phyloP scores from a whole-genome alignment of 1,284 basidiomycete genomes.

The Rhodotorula mucilaginosa region DNA sequence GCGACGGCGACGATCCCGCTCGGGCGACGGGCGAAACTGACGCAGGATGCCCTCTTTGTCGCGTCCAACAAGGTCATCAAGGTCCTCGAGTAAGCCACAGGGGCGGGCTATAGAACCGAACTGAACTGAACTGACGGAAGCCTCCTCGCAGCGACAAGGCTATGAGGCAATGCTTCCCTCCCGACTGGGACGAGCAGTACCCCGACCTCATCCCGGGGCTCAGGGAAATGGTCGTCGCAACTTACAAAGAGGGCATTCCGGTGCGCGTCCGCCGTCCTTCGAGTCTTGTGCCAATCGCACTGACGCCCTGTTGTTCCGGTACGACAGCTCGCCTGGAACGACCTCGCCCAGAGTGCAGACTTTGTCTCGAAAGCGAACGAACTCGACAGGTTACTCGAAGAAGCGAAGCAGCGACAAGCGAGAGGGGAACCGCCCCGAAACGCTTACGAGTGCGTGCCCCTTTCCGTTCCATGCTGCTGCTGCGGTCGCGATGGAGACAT shows the following conservation, averaged over 20 bases:
- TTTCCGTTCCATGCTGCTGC: not conserved
- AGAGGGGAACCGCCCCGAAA: conserved; percentile 10
- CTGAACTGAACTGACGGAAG: not conserved
- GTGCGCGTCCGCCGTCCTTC: not conserved
- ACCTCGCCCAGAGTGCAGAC: conserved; percentile 7
- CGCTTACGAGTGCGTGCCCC: conserved; percentile 11
- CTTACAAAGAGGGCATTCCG: conserved; percentile 16
- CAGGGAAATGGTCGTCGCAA: conserved; percentile 6
- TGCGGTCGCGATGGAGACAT: not conserved
- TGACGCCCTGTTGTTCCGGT: too few relatives aligned
- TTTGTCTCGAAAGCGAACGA: conserved; percentile 25
- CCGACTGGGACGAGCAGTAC: conserved; percentile 11
- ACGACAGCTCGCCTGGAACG: conserved; percentile 26
- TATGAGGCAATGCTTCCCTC: conserved; percentile 33
- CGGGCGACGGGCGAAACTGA: conserved; percentile 20
- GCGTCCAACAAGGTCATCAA: conserved; percentile 16
- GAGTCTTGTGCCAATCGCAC: too few relatives aligned
- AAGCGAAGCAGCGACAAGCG: conserved; percentile 15
- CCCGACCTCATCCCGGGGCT: conserved; percentile 18
- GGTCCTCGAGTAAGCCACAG: conserved; percentile 19
- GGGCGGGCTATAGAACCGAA: too few relatives aligned
- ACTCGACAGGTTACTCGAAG: conserved; percentile 17
- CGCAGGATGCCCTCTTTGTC: conserved; percentile 16
- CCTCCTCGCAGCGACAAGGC: conserved; percentile 21
- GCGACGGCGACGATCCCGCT: not conserved